phyloP scores from a whole-genome alignment of 345 rosid species.

The Rhodamnia argentea region DNA sequence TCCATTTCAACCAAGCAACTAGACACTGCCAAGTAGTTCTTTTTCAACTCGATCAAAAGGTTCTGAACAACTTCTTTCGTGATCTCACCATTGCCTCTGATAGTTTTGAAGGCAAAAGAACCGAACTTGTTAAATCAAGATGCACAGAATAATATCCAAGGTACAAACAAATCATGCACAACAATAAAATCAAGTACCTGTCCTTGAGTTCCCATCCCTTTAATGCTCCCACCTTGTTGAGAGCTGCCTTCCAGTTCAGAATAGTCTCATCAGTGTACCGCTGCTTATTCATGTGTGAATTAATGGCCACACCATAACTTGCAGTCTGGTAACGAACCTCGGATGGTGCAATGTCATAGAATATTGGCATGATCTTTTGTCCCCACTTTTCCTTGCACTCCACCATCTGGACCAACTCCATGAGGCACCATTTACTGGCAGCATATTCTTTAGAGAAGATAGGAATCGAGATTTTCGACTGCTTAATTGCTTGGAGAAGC shows the following conservation, averaged over 20 bases:
- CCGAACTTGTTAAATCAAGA: rapidly evolving
- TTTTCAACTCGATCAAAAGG: not conserved
- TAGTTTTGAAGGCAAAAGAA: not conserved
- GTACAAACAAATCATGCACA: rapidly evolving
- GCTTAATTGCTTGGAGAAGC: not conserved
- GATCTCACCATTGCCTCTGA: not conserved
- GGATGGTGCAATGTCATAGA: rapidly evolving
- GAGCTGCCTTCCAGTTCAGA: not conserved
- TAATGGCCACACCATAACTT: not conserved
- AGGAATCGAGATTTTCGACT: not conserved
- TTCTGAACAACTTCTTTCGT: not conserved
- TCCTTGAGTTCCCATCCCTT: not conserved
- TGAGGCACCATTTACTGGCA: not conserved
- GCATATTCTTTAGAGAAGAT: not conserved
- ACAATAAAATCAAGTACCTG: not conserved
- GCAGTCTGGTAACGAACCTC: rapidly evolving
- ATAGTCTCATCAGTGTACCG: not conserved
- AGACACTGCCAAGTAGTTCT: not conserved
- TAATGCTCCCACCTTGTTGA: not conserved
- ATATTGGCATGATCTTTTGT: not conserved
- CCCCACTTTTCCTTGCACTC: not conserved
- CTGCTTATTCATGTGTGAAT: rapidly evolving
- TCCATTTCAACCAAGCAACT: not conserved
- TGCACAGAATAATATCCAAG: too few relatives aligned
- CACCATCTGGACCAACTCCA: not conserved